Conservation (phyloP, 1,139 yeast genomes). For the Diutina neorugosa region DNA sequence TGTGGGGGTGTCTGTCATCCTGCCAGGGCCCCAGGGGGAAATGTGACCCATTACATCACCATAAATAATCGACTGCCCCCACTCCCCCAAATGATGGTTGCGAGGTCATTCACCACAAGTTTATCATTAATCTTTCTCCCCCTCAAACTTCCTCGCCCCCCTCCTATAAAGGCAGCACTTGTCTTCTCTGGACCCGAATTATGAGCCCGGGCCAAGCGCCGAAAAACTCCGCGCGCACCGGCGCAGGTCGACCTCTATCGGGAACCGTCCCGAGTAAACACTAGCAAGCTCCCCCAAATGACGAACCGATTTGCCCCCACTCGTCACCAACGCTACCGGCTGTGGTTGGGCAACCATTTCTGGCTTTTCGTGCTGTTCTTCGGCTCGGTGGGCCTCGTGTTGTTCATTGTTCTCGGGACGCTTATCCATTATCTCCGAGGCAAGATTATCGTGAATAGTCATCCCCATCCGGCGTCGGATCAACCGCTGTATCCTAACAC, state of each 20-base stretch:
- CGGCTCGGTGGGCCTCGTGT: background rate
- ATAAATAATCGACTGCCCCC: too few species aligned
- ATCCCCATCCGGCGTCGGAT: background rate
- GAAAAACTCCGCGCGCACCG: background rate
- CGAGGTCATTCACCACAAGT: too few species aligned
- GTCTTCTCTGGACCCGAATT: too few species aligned
- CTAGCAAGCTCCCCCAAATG: background rate
- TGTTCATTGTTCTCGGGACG: background rate
- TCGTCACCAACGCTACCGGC: background rate
- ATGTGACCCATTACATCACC: background rate
- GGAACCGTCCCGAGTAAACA: background rate
- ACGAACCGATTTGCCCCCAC: background rate
- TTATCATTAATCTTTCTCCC: too few species aligned
- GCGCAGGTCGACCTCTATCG: too few species aligned
- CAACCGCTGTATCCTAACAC: slow-evolving; percentile 8
- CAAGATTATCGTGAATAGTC: background rate
- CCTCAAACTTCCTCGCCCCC: too few species aligned
- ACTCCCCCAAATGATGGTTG: too few species aligned
- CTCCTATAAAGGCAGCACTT: too few species aligned
- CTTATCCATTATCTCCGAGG: background rate
- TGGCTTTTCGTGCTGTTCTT: slow-evolving; percentile 1
- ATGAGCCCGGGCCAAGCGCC: background rate
- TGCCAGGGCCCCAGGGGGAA: too few species aligned
- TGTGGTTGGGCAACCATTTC: background rate
- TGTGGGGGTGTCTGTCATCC: too few species aligned